Base-by-base conservation (phyloP, 352 stramenopile genomes). In the Pythium scleroteichum region DNA sequence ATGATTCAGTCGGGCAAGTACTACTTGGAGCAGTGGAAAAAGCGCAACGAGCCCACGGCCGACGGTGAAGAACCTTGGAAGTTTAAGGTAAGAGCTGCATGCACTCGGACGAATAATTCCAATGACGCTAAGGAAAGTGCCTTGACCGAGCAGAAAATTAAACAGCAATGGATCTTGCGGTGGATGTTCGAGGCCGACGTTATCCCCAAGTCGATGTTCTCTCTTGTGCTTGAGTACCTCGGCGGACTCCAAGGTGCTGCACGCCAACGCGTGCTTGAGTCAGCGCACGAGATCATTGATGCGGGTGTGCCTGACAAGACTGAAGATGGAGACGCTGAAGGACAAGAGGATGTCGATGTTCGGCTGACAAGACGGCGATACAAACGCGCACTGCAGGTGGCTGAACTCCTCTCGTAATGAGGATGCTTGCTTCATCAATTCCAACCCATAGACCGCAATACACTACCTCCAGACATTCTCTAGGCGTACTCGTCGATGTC, bases 101-200 rank as follows among this genome's bases (percentile, higher is more conserved):
- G n/a, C n/a, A n/a, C n/a, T n/a, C n/a, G n/a, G n/a, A n/a, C n/a
- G n/a, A n/a, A n/a, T n/a, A n/a, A n/a, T n/a, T n/a, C n/a, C n/a
- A n/a, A n/a, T n/a, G n/a, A n/a, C n/a, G n/a, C 29, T 35, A 35
- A 35, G 29, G 5, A 10, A 35, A 10, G 5, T 35, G 29, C 10
- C 29, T 5, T 35, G 29, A 10, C 10, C 10, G 29, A 35, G 29
- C 29, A 58, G 81, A 94, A 87, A 81, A 82, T 85, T 17, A 90
- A 92, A 63, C 85, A 94, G 71, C 70, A 83, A 49, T 94, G 85
- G 85, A 84, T 94, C 51, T 54, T 94, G 10, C 69, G 57, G 33
- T 94, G 85, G 82, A 91, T 94, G 82, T 92, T 88, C 60, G 82
- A 91, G 41, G 82, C 81, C 7, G 82, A 92, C 40, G 78, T 94